Base-by-base conservation (phyloP, 1,284 basidiomycete genomes). In the Bondarzewia mesenterica region DNA sequence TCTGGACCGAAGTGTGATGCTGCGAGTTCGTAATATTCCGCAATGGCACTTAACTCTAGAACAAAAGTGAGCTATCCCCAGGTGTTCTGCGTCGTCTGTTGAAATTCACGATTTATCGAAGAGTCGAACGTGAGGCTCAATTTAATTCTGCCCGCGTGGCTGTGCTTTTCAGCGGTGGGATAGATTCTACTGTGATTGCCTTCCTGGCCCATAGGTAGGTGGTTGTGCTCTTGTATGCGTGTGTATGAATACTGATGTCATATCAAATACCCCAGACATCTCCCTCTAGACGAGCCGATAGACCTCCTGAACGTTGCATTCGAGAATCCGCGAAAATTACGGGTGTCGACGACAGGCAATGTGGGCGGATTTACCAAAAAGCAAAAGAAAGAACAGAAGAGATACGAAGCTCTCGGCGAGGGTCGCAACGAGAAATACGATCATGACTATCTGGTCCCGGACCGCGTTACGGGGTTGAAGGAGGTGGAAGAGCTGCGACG, bases 241-340 rank as follows among this genome's bases (percentile, higher is more conserved):
- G 26, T 43, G 44, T 32, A 14, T 22, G 16, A 18, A 29, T 7
- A 12, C 32, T 50, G n/a, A 52, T 38, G 23, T n/a, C 15, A 12
- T 44, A 49, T 16, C 23, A 20, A 23, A 22, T 29, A 15, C 16
- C 15, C 25, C 52, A 91, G 89, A 47, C 79, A 87, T 58, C 60
- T 92, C 22, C 82, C 89, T 2, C 48, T 66, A 5, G 71, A 75
- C 35, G 89, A 93, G 61, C 85, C 92, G 0, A 93, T 99, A 48
- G 95, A 99, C 59, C 70, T 99, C 1, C 70, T 99, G 20, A 99
- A 98, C 58, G 93, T 99, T 3, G 92, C 90, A 0, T 99, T 99
- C 57, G 91, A 96, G 61, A 96, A 96, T 59, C 91, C 92, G 8
- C 78, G 89, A 3, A 84, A 85, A 60, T 69, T 79, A 21, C 69